phyloP scores from a whole-genome alignment of 108 stramenopile genomes.

The Aureococcus anophagefferens region DNA sequence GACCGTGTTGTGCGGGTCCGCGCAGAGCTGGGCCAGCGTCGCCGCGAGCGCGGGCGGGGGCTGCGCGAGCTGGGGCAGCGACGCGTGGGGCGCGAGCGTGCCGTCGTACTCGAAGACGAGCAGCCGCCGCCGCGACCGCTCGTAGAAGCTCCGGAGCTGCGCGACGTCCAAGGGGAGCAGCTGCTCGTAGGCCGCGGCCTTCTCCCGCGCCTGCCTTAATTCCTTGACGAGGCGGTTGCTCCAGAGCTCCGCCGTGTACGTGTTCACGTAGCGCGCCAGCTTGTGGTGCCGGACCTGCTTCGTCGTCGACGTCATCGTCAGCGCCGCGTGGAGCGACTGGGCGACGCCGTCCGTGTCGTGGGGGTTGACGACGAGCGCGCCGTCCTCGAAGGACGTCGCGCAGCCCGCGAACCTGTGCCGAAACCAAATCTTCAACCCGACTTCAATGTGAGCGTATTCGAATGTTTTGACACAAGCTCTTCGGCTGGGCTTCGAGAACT shows the following conservation, averaged over 20 bases:
- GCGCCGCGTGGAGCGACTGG: constrained; percentile 18
- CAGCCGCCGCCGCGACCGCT: constrained; percentile 20
- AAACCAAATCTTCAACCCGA: too few species aligned
- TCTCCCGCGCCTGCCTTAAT: constrained; percentile 24
- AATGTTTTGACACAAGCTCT: too few species aligned
- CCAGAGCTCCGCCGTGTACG: constrained; percentile 34
- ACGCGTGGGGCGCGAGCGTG: neutral
- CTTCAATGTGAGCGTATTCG: too few species aligned
- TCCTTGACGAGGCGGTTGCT: constrained; percentile 27
- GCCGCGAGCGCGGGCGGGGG: neutral
- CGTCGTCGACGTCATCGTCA: constrained; percentile 10
- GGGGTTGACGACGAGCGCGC: neutral
- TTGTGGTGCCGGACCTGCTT: constrained; percentile 30
- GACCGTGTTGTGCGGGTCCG: neutral
- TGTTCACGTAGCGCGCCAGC: constrained; percentile 30
- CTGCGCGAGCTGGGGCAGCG: neutral
- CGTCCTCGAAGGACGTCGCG: neutral
- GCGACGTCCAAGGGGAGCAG: constrained; percentile 17
- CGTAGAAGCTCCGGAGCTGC: constrained; percentile 18
- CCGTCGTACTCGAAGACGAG: constrained; percentile 32
- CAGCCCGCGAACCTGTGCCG: too few species aligned
- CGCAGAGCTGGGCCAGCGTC: neutral
- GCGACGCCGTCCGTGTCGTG: constrained; percentile 20
- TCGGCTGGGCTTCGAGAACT: too few species aligned
- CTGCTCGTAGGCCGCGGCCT: constrained; percentile 14